Evolutionary conservation across 2,329 filamentous ascomycete genomes (phyloP).

Genomic region (Huntiella moniliformis): DNA sequence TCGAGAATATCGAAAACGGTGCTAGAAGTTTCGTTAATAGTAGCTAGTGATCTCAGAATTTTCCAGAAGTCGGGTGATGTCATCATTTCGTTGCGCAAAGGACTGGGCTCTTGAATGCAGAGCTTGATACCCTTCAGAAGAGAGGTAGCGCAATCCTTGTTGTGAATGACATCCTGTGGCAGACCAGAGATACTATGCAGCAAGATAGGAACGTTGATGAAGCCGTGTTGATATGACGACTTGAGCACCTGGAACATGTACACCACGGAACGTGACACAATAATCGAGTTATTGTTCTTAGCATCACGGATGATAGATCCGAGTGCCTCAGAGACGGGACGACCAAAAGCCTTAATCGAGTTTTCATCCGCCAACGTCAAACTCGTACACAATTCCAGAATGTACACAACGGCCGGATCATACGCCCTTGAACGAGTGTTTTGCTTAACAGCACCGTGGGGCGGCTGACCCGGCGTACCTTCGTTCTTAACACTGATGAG

Average conservation of each 20-base stretch:
- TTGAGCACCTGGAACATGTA: conserved; percentile 71
- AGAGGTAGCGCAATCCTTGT: conserved; percentile 35
- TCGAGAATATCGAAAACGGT: conserved; percentile 79
- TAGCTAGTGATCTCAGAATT: conserved; percentile 58
- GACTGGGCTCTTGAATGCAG: conserved; percentile 60
- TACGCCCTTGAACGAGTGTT: conserved; percentile 29
- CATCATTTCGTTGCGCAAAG: conserved; percentile 78
- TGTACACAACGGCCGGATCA: conserved; percentile 70
- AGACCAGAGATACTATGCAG: conserved; percentile 84
- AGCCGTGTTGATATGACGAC: conserved; percentile 71
- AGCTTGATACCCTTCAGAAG: conserved; percentile 61
- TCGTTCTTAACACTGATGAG: conserved; percentile 88
- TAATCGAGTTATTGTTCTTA: conserved; percentile 59
- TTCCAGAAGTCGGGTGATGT: conserved; percentile 96
- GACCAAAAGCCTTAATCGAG: conserved; percentile 55
- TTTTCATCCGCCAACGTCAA: conserved; percentile 58
- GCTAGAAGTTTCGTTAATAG: conserved; percentile 49
- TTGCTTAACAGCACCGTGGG: conserved; percentile 36
- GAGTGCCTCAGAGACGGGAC: conserved; percentile 61
- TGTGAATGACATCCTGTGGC: conserved; percentile 48
- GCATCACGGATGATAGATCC: conserved; percentile 67
- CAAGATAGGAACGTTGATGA: conserved; percentile 77
- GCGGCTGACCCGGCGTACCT: conserved; percentile 40
- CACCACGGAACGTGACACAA: conserved; percentile 66
- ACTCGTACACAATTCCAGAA: conserved; percentile 78